Base-by-base conservation (phyloP, 164 flowering plant genomes). In the Chimonanthus salicifolius region DNA sequence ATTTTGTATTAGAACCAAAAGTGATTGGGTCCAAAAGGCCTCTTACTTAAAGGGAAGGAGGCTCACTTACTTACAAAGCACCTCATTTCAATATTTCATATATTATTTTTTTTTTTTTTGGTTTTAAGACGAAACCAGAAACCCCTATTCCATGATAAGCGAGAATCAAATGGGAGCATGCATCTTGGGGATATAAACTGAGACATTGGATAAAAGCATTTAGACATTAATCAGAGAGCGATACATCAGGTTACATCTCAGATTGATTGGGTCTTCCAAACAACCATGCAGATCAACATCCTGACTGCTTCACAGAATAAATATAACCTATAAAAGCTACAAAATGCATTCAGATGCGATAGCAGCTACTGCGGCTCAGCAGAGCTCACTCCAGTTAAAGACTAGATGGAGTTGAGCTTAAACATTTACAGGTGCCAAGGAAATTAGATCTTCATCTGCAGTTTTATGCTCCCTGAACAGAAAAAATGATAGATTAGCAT, bases 391-490 rank as follows among this genome's bases (percentile, higher is more conserved):
- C 16, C 47, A 10, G 49, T 66, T 66, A 15, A 66, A 46, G 33
- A 33, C 33, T 33, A 33, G 47, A 45, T 54, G 60, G 48, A 45
- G 66, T 63, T 21, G 46, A 43, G 45, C 68, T 66, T 33, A 16
- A 66, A 66, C 68, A 66, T 66, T 45, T 66, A 15, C 68, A 46
- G 4, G 16, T 66, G 68, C 49, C 16, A 66, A 5, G 0, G 48
- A 66, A 4, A 44, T 43, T 5, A 33, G 45, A 7, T 20, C 71
- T 18, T 43, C 5, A 0, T 70, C 72, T 58, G 64, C 4, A 4
- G 21, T 5, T 21, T 70, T 70, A 70, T 2, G 50, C 72, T 50
- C n/a, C 63, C 72, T 70, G 44, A 11, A 70, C 62, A 70, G 63
- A 4, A 70, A 70, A 33, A 18, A 70, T 49, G 63, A 54, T 54